Evolutionary conservation across 164 flowering plant species (phyloP), one percentile per base, ranked within the genome.

Genomic region (Malania oleifera): DNA sequence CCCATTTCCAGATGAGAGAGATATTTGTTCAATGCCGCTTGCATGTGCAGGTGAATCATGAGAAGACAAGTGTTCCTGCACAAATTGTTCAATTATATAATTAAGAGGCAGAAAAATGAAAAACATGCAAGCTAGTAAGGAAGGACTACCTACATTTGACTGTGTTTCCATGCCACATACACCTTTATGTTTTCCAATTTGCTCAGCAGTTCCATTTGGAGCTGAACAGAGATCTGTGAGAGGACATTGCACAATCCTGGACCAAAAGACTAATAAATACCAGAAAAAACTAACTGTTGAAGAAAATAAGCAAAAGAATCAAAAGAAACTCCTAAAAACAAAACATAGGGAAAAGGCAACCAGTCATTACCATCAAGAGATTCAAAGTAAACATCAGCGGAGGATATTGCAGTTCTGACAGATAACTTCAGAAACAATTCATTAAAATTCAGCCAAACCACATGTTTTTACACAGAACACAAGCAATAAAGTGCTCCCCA

Each of bases 241-340:
- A 47, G 95, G 61, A 57, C 77, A 66, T 24, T 80, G 78, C 52
- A 92, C 63, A 56, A 92, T 84, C 67, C 98, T 88, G 75, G 31
- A 75, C 24, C 54, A 71, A 52, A 19, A 66, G 48, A 31, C 35
- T 4, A 9, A 31, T 31, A 31, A 31, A 31, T 31, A 31, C 35
- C 35, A n/a, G 35, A 31, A 9, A 31, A 31, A 31, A 31, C 35
- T 4, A 31, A 31, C 6, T 31, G 9, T 31, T 4, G 35, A 31
- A 31, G 9, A 31, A 31, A 31, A 4, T 4, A 31, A 31, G 6
- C 35, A 4, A 31, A 31, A 31, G 35, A 31, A 31, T 31, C 35
- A 44, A 7, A 55, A 24, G 25, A 4, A 28, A 8, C 56, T 52
- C 34, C 24, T 27, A 23, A 47, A 22, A 47, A 47, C 12, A 24